phyloP scores from a whole-genome alignment of 768 basidiomycete species.

The Xerocomus spinulosus region DNA sequence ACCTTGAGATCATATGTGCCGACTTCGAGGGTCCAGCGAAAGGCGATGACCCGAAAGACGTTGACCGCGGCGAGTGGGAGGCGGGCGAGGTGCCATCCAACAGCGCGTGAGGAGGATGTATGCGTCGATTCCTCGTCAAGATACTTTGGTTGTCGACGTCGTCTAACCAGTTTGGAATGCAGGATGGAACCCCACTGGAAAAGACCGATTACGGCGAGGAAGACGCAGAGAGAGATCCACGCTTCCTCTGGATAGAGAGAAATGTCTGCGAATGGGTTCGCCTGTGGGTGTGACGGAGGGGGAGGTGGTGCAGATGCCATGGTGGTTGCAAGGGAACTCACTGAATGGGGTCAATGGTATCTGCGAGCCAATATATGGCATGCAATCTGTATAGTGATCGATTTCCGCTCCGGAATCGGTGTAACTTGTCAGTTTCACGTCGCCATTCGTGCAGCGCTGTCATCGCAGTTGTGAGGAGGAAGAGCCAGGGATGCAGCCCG shows the following conservation, averaged over 20 bases:
- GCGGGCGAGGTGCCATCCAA: slow-evolving; percentile 37
- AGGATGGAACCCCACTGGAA: slow-evolving; percentile 27
- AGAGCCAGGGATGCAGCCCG: no score
- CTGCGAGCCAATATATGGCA: not conserved
- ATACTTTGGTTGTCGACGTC: not conserved
- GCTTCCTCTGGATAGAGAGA: slow-evolving; percentile 2
- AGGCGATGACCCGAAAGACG: slow-evolving; percentile 45
- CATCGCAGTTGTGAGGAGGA: no score
- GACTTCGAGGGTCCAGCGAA: slow-evolving; percentile 45
- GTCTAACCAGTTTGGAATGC: slow-evolving; percentile 16
- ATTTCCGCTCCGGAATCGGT: not conserved
- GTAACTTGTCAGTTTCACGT: not conserved
- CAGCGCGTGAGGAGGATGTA: not conserved
- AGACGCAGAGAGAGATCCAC: slow-evolving; percentile 15
- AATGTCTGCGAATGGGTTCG: no score
- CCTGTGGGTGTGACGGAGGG: not conserved
- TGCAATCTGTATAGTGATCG: not conserved
- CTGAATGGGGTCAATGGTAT: not conserved
- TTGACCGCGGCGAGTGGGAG: slow-evolving; percentile 37
- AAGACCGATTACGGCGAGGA: slow-evolving; percentile 17
- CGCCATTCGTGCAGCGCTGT: not conserved
- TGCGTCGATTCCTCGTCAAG: slow-evolving; percentile 18
- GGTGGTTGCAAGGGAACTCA: not conserved
- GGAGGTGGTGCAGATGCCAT: not conserved
- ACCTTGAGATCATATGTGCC: slow-evolving; percentile 38